Evolutionary conservation across 192 early-diverging fungal species (phyloP), one percentile per base, ranked within the genome.

Genomic region (Backusella psychrophila): DNA sequence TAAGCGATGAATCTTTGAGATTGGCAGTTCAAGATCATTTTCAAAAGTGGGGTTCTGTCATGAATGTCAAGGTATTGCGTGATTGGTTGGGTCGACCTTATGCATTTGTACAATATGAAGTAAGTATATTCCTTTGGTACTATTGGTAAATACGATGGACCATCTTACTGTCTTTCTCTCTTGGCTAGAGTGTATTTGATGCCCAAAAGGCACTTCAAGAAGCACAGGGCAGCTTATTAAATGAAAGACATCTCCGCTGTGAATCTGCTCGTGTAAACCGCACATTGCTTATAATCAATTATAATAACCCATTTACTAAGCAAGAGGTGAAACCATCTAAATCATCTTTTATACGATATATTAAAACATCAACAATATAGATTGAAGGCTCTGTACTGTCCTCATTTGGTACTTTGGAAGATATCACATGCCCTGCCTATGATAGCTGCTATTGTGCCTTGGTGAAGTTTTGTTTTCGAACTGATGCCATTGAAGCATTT

Each of bases 61-160:
- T 90, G 11, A 84, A 92, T 74, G 90, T 94, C 56, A 93, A 93
- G 71, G 92, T 94, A 6, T 59, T 93, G n/a, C 90, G 88, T 71
- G 93, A 94, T 71, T 91, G 88, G 88, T 78, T 90, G 77, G 66
- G 82, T 17, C 76, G 93, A 9, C 93, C 93, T 1, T 94, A 93
- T 73, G 90, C 92, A 4, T 94, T 94, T 78, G 93, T 94, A 1
- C 93, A 94, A 77, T 94, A 88, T 79, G 87, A 89, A 78, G 90
- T 90, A 75, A 4, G 73, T 38, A 14, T n/a, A 59, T 41, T 0
- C 33, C 17, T 21, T n/a, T n/a, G 26, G 26, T 59, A 33, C 15
- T 5, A 65, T 68, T 6, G 5, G 21, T 34, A 35, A 35, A 31
- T 69, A 59, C 8, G 12, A 17, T 67, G 38, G 38, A 68, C 44